Conservation (phyloP, 192 early-diverging fungal genomes). For the Gryganskiella cystojenkinii region DNA sequence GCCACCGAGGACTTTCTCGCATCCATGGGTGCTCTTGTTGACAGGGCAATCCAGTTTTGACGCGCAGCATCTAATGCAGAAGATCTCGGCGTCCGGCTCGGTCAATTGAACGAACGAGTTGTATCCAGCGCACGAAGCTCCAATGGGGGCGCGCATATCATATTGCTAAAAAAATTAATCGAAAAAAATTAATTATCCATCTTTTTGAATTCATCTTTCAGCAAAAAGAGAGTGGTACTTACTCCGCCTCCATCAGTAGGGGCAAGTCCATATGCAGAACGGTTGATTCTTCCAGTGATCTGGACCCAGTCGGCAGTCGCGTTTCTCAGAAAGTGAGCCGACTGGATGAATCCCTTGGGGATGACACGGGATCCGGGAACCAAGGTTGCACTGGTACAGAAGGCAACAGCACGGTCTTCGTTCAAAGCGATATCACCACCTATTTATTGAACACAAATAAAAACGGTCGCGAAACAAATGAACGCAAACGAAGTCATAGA, state of each 20-base stretch:
- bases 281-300: not conserved
- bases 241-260: too few relatives aligned
- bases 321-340: constrained; percentile 8
- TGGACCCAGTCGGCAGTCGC: constrained; percentile 12
- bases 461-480: too few relatives aligned
- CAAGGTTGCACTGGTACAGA: too few relatives aligned
- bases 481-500: too few relatives aligned
- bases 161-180: too few relatives aligned
- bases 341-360: constrained; percentile 9
- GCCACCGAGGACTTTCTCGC: constrained; percentile 13
- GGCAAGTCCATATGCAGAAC: too few relatives aligned
- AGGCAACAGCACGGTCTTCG: too few relatives aligned
- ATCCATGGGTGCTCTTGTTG: constrained; percentile 24
- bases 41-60: constrained; percentile 22
- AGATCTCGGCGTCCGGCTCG: constrained; percentile 49
- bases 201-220: too few relatives aligned
- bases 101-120: constrained; percentile 52
- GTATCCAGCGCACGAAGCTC: constrained; percentile 53
- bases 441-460: too few relatives aligned
- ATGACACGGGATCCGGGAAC: not conserved
- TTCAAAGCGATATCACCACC: too few relatives aligned
- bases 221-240: too few relatives aligned
- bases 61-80: constrained; percentile 57
- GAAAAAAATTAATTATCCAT: too few relatives aligned
- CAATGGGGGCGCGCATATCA: constrained; percentile 53